Evolutionary conservation across 352 stramenopile genomes (phyloP), one percentile per base, ranked within the genome.

Genomic region (Saprolegnia parasitica): DNA sequence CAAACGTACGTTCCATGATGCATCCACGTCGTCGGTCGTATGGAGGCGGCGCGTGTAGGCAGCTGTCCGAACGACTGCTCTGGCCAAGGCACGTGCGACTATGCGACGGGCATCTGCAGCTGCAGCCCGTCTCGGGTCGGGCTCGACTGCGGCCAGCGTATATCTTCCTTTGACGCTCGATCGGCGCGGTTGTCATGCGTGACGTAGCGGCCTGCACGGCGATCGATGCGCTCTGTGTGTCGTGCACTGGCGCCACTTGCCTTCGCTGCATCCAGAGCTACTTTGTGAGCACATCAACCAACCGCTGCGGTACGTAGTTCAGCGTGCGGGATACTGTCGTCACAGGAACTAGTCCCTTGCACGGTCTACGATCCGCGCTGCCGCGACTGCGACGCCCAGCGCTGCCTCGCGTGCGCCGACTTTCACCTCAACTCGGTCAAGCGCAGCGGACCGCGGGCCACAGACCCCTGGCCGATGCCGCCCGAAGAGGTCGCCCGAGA

Each of bases 11-110:
- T 80, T 32, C 20, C 60, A 64, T n/a, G 5, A n/a, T 4, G 35
- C 45, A 15, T 58, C 9, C 55, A 13, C 8, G n/a, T n/a, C n/a
- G n/a, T n/a, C n/a, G n/a, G 15, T 24, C 9, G 16, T 45, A 42
- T 20, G 52, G 20, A 29, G 50, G 5, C 47, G 16, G 20, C 29
- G 57, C 5, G 5, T 24, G 45, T 71, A 91, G 86, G 89, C 46
- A 80, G 76, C 23, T 98, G 93, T 60, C 83, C 88, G 11, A 90
- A 90, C 26, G 90, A 97, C 68, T 98, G 93, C 72, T 97, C 86
- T 0, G 74, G 84, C 21, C 84, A 84, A 10, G 93, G 93, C 6
- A 68, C 75, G 3, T 98, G 95, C 65, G 79, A 98, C 78, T 98
- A 96, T 66, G 71, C 80, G 10, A 97, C 88, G 0, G 95, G 95